phyloP scores from a whole-genome alignment of 768 basidiomycete genomes.

The Filobasidium floriforme region DNA sequence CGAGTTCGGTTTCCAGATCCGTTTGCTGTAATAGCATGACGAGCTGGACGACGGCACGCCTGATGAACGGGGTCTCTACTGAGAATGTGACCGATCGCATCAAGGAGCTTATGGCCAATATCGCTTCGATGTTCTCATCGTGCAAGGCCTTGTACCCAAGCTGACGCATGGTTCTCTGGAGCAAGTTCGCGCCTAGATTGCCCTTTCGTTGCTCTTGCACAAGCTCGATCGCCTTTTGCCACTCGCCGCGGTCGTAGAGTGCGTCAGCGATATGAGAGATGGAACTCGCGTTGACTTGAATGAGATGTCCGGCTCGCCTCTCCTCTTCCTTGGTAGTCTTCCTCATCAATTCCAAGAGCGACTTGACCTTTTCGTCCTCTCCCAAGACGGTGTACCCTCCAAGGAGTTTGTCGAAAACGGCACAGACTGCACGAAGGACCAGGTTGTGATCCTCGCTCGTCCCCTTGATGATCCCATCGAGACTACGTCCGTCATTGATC shows the following conservation, averaged over 20 bases:
- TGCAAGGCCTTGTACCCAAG: background rate
- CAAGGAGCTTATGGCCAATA: background rate
- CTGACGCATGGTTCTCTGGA: background rate
- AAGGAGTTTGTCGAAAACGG: background rate
- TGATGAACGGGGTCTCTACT: background rate
- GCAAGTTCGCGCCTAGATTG: background rate
- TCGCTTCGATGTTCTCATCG: background rate
- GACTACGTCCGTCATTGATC: background rate
- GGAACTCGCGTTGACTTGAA: constrained; percentile 30
- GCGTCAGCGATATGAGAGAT: constrained; percentile 1
- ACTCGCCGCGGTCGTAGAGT: background rate
- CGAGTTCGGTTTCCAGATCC: background rate
- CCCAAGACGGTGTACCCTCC: background rate
- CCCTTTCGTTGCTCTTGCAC: constrained; percentile 15
- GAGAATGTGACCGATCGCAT: background rate
- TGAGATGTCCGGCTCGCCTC: constrained; percentile 42
- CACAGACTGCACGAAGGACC: background rate
- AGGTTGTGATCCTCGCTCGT: background rate
- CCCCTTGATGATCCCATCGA: background rate
- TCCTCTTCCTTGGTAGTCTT: background rate
- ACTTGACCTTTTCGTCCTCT: background rate
- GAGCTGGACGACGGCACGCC: background rate
- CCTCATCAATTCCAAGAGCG: background rate
- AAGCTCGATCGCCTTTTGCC: background rate
- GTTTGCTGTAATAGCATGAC: background rate